Base-by-base conservation (phyloP, 805 yeast species). In the Barnettozyma californica region DNA sequence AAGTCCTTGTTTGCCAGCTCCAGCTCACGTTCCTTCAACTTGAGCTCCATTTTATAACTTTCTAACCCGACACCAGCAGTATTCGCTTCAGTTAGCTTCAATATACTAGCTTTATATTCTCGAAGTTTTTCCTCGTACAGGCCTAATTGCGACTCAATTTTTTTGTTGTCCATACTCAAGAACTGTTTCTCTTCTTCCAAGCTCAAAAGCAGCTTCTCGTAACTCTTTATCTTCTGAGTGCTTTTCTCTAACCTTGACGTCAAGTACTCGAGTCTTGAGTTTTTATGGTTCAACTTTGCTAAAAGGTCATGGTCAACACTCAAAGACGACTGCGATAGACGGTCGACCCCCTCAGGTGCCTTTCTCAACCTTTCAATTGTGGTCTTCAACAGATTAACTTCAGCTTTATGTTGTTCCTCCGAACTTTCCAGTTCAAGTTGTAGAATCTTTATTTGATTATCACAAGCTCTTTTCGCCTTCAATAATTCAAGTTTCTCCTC, bases 401-500 rank as follows among this genome's bases (percentile, higher is more conserved):
- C 73, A 31, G 60, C 54, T 44, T 69, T 68, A 47, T 68, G 60
- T 25, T 66, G 70, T 8, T 63, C 65, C 49, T 65, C 67, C 38
- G 68, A 40, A 19, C 64, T 64, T 13, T 68, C 69, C 38, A 68
- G 60, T 25, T 77, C 81, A 20, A 63, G 55, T 46, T 66, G 66
- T 19, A 71, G 50, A 20, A 67, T 52, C 31, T 68, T 67, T 33
- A 71, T 58, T 44, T 69, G 65, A 10, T 68, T 64, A 47, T 76
- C 78, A 47, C 68, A 65, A 6, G 61, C 62, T 4, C 67, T 52
- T 47, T 70, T 73, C 1, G 67, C 60, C 53, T 57, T 70, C 49
- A 68, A 36, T 31, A 71, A 50, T 34, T 67, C 68, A 26, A 68
- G 52, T 53, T 63, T 68, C 44, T 70, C 71, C 31, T 68, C 68